Evolutionary conservation across 768 basidiomycete species (phyloP), one percentile per base, ranked within the genome.

Genomic region (Tulasnella sp.): DNA sequence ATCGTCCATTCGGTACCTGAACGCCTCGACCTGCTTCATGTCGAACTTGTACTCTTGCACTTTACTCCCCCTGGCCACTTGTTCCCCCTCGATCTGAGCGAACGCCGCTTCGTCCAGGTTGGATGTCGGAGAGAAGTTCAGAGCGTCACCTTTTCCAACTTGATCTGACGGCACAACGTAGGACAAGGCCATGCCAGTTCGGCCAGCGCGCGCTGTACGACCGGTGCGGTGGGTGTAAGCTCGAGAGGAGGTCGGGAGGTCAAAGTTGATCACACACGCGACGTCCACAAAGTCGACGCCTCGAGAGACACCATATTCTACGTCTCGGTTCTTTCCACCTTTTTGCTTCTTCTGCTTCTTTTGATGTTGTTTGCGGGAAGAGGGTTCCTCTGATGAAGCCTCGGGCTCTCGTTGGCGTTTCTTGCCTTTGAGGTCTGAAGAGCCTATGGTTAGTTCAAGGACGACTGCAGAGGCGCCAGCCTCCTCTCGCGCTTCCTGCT

Each of bases 281-380:
- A 98, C 96, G 65, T 96, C 88, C 63, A 97, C 79, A 70, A 99
- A 99, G 72, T 99, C 96, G 60, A 98, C 83, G 2, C 96, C 96
- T 48, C 96, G 86, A 0, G 91, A 91, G 51, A 97, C 88, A 34
- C 94, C 92, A 65, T 93, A 97, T 69, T 95, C 90, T 52, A 78
- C 82, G 68, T 88, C 85, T 49, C 69, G 72, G n/a, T 73, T 64
- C 64, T 78, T 80, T 15, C 72, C 72, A 4, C 24, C 13, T 7
- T 17, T 26, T 26, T 38, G 7, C 30, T 58, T 47, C 34, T 38
- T 38, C 34, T 38, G 34, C 34, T 38, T 38, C 34, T 38, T 38
- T 38, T 38, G 34, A 38, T 38, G 34, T n/a, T n/a, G n/a, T n/a
- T n/a, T n/a, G 15, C 34, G 7, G 34, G 7, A 15, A 5, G 34